These are phyloP conservation scores for Rhodamnia rubescens DNA, from an alignment of 345 rosid genomes.

Conservation along the genomic window DNA sequence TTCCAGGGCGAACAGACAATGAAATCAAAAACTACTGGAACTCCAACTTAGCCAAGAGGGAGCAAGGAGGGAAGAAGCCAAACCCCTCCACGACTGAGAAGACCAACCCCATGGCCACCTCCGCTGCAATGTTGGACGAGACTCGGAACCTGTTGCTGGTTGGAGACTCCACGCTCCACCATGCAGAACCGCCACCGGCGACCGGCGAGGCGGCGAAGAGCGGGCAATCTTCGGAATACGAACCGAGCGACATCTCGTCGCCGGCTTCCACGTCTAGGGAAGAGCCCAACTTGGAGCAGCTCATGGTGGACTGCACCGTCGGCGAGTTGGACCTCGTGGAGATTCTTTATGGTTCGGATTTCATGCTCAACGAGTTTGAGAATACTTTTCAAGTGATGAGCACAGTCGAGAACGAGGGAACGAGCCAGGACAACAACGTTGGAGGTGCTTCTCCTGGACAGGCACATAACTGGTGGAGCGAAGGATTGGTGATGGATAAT, in stretches of 20 bases:
- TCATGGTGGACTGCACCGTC: neutral
- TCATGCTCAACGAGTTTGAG: neutral
- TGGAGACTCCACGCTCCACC: neutral
- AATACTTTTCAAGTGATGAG: neutral
- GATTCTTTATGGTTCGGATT: neutral
- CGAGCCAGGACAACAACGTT: neutral
- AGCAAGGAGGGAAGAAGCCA: neutral
- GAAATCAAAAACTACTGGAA: slow-evolving; percentile 45
- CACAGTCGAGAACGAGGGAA: neutral
- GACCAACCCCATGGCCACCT: neutral
- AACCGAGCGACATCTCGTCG: neutral
- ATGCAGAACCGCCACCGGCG: neutral
- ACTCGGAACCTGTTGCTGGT: neutral
- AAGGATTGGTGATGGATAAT: neutral
- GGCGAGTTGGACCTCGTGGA: neutral
- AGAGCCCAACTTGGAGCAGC: neutral
- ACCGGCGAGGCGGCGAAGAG: neutral
- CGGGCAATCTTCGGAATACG: neutral
- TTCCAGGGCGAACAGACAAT: slow-evolving; percentile 46
- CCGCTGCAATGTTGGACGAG: neutral
- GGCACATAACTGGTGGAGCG: neutral
- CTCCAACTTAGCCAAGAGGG: slow-evolving; percentile 11
- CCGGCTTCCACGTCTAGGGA: neutral
- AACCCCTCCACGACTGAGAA: neutral
- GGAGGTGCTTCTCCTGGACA: neutral